phyloP scores from a whole-genome alignment of 2,329 filamentous ascomycete genomes.

The Aspergillus flavus region DNA sequence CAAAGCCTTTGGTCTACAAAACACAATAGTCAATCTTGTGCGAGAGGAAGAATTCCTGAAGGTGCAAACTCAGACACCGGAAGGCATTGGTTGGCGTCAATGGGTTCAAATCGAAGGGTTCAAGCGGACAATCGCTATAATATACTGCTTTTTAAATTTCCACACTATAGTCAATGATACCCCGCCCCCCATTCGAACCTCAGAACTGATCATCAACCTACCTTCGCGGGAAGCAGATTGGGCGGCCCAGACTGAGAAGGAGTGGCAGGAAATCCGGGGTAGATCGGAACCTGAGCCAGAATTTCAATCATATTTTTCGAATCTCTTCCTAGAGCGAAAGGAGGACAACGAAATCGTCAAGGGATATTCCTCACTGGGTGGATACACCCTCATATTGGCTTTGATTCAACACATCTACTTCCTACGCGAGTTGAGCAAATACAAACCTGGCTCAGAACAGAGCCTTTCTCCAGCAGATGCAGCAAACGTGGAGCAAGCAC shows the following conservation, averaged over 20 bases:
- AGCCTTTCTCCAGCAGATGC: neutral
- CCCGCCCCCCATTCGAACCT: neutral
- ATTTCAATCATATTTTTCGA: neutral
- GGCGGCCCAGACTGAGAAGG: neutral
- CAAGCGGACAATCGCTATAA: neutral
- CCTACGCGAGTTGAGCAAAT: slow-evolving; percentile 47
- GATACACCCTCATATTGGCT: slow-evolving; percentile 70
- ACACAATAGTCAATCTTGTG: neutral
- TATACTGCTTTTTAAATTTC: slow-evolving; percentile 6
- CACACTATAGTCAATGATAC: slow-evolving; percentile 1
- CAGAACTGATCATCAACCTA: neutral
- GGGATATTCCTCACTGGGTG: slow-evolving; percentile 54
- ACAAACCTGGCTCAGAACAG: neutral
- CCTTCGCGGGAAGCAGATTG: neutral
- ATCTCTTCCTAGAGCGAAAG: neutral
- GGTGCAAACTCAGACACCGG: neutral
- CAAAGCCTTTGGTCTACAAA: slow-evolving; percentile 2
- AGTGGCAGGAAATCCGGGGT: neutral
- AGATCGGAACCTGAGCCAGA: neutral
- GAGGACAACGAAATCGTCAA: neutral
- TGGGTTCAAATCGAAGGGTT: neutral
- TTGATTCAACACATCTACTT: slow-evolving; percentile 72
- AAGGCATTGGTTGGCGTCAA: neutral
- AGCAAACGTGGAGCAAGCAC: slow-evolving; percentile 1
- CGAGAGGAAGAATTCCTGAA: neutral